Evolutionary conservation across 179 eudicot genomes (phyloP), one percentile per base, ranked within the genome.

Genomic region (Drosera spatulata): DNA sequence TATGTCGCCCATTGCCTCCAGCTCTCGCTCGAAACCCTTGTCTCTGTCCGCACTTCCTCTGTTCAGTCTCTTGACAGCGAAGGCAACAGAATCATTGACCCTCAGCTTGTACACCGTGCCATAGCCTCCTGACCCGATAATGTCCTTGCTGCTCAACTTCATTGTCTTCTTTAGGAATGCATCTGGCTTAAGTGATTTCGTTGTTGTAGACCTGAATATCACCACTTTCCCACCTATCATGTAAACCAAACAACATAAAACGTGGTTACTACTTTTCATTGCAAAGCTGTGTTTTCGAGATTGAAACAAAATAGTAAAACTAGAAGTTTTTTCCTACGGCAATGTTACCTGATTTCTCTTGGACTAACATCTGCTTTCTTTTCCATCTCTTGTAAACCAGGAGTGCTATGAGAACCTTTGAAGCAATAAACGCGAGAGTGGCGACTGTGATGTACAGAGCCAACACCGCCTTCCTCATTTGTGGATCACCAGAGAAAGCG

Each of bases 1-100:
- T 11, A 91, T 91, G 58, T 88, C 98, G 11, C 87, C 95, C 95
- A 91, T 85, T 4, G 96, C 88, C 66, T 84, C 84, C 72, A 91
- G 69, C 60, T 91, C 96, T 76, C 98, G 85, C 73, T 88, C 91
- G 33, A 91, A 91, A 55, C 96, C 95, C 43, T 78, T 78, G 55
- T 91, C 95, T 60, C 81, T 77, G 46, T 88, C 95, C 39, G 78
- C 70, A 55, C 82, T 80, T 59, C 79, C 85, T 60, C 81, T 79
- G 75, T 82, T 76, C 48, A 88, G 70, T 68, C 80, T 80, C 74
- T 91, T 91, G 8, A 91, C 91, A 1, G 98, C 98, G 50, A 85
- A 78, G 2, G 84, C 71, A 40, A 65, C 65, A 15, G 73, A 71
- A 3, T 84, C 95, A 22, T 82, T 57, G 10, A 88, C 67, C 2